Evolutionary conservation across 371 early-diverging fungal genomes (phyloP), one percentile per base, ranked within the genome.

Genomic region (Mucor irregularis): DNA sequence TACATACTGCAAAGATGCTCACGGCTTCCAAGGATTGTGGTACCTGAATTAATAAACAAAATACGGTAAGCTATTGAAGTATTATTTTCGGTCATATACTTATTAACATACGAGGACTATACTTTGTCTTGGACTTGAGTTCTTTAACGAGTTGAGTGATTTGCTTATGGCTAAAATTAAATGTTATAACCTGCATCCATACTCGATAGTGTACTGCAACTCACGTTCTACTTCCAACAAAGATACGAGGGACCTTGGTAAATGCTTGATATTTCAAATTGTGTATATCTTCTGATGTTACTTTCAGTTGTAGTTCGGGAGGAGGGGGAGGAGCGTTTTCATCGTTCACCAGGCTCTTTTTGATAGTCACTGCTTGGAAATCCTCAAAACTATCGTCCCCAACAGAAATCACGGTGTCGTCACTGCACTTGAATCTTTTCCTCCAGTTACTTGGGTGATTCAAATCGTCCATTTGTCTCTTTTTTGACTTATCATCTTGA

Each of bases 151-250:
- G 58, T 39, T 84, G 84, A 4, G 78, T 57, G 7, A 84, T 64
- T 45, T 84, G 84, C 48, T 78, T 82, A 52, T 84, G 84, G 2
- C 82, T 83, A 60, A n/a, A n/a, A 8, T 17, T n/a, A 16, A 33
- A 16, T 5, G 3, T 7, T 21, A 45, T 4, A 33, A 14, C 11
- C 13, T 17, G 28, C 0, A 16, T 29, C n/a, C 9, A 4, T 10
- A 19, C 16, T 14, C 22, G 6, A 7, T 9, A 31, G 11, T 5
- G 10, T 25, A 25, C 5, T 26, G 30, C 29, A 7, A 17, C 78
- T 61, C 73, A 77, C 83, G 84, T 83, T 66, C 84, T 72, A 54
- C 76, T 81, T 11, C 84, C 78, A 46, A 76, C 72, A 56, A 71
- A 81, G 7, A 84, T 82, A 21, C 56, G 37, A 7, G 65, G 65